Percentiles rank a stretch among this genome's conserved stretches.
These are phyloP conservation scores for Ophiocordyceps camponoti-floridani DNA, from an alignment of 2,329 filamentous ascomycete species.

Conservation along the genomic window DNA sequence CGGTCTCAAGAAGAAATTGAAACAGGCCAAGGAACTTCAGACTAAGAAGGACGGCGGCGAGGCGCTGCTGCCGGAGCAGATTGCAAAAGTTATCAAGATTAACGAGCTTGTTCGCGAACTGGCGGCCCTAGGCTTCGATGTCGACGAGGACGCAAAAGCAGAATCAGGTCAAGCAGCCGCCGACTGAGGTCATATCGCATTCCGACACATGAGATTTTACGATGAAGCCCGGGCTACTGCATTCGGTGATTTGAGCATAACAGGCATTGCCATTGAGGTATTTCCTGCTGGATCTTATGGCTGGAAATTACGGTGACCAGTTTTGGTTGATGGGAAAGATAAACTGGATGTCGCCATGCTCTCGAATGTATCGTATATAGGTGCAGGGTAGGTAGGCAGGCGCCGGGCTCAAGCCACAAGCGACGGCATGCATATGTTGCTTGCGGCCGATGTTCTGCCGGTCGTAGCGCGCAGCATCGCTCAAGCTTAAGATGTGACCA, in stretches of 20 bases:
- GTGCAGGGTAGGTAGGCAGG: neutral
- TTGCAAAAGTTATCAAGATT: conserved; percentile 95
- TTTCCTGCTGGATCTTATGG: too few species aligned
- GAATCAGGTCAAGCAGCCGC: conserved; percentile 3
- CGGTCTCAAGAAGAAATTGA: conserved; percentile 83
- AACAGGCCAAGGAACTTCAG: conserved; percentile 79
- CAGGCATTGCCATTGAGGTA: neutral
- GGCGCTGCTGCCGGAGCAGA: conserved; percentile 74
- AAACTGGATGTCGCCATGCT: too few species aligned
- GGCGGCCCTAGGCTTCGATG: conserved; percentile 67
- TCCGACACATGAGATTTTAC: too few species aligned
- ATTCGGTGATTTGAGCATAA: neutral
- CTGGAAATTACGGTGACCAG: too few species aligned
- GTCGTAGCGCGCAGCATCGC: conserved; percentile 8
- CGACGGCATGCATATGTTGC: too few species aligned
- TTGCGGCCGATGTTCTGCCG: conserved; percentile 15
- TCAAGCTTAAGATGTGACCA: conserved; percentile 23
- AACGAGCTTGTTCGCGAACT: conserved; percentile 82
- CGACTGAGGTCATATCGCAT: neutral
- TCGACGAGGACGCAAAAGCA: conserved; percentile 36
- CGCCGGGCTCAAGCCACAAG: too few species aligned
- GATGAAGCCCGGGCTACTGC: too few species aligned
- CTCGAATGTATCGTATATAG: neutral
- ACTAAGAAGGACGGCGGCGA: conserved; percentile 82
- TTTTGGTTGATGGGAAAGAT: too few species aligned